These are phyloP conservation scores for Sclerotinia borealis DNA, from an alignment of 2,329 filamentous ascomycete genomes.

Conservation along the genomic window DNA sequence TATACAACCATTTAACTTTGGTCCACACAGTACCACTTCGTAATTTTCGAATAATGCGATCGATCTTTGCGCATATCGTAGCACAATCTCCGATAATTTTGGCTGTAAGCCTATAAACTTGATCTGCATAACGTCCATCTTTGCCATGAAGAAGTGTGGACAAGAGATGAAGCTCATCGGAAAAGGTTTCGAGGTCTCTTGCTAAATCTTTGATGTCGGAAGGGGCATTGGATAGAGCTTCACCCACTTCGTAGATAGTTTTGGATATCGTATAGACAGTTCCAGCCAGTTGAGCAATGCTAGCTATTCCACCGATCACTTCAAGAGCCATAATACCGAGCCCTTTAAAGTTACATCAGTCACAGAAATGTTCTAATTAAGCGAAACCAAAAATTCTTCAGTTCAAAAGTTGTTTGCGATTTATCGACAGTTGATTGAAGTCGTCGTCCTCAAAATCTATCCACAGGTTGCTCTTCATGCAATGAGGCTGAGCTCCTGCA, in stretches of 20 bases:
- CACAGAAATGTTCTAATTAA: neutral
- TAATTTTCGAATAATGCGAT: constrained; percentile 16
- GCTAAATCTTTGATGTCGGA: constrained; percentile 22
- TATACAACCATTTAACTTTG: constrained; percentile 20
- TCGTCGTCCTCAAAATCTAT: neutral
- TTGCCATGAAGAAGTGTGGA: constrained; percentile 16
- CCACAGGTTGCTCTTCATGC: neutral
- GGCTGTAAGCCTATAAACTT: constrained; percentile 17
- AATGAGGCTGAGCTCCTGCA: neutral
- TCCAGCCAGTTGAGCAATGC: constrained; percentile 17
- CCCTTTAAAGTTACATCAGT: neutral
- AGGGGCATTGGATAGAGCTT: constrained; percentile 17
- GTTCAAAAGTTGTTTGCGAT: neutral
- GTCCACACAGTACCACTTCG: constrained; percentile 13
- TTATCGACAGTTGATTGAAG: neutral
- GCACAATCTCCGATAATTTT: constrained; percentile 22
- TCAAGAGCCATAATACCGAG: constrained; percentile 14
- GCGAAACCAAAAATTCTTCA: neutral
- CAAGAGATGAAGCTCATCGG: constrained; percentile 15
- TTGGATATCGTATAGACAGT: constrained; percentile 19
- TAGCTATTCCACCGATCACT: constrained; percentile 16
- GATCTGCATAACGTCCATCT: constrained; percentile 15
- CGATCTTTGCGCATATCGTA: constrained; percentile 19
- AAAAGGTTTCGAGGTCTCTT: constrained; percentile 19
- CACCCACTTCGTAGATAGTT: constrained; percentile 16